These are phyloP conservation scores for Russula sp. DNA, from an alignment of 768 basidiomycete species.

Conservation along the genomic window DNA sequence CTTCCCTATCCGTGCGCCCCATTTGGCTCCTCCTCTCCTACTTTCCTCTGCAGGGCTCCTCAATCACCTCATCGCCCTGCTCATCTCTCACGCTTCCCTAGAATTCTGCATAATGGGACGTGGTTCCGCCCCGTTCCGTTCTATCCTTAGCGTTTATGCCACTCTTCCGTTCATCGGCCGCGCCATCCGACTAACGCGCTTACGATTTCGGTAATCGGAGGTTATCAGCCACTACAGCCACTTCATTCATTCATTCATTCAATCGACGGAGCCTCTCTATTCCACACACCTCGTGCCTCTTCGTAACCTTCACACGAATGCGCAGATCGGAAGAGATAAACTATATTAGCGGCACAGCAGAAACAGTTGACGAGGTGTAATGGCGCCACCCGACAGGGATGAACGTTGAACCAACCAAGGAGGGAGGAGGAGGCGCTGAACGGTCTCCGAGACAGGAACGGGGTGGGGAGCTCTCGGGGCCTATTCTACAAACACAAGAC, in stretches of 20 bases:
- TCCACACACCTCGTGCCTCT: background rate
- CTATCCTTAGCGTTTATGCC: background rate
- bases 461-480: background rate
- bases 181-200: constrained; percentile 1
- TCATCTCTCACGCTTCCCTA: background rate
- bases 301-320: background rate
- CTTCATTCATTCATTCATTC: background rate
- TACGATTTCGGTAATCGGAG: background rate
- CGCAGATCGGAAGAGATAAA: background rate
- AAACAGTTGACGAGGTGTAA: background rate
- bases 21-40: constrained; percentile 12
- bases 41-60: constrained; percentile 2
- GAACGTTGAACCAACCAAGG: background rate
- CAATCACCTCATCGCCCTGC: constrained; percentile 5
- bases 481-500: background rate
- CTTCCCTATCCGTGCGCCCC: constrained; percentile 11
- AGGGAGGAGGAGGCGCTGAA: background rate
- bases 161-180: constrained; percentile 1
- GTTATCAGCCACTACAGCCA: background rate
- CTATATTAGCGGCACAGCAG: background rate
- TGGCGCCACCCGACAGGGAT: background rate
- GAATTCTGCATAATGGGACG: background rate
- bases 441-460: background rate
- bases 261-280: background rate
- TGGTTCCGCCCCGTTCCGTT: background rate